A percentile compares a stretch with the other conserved stretches of the same genome.
Evolutionary conservation across 495 filamentous ascomycete genomes (phyloP).

Genomic region (Darksidea phi): DNA sequence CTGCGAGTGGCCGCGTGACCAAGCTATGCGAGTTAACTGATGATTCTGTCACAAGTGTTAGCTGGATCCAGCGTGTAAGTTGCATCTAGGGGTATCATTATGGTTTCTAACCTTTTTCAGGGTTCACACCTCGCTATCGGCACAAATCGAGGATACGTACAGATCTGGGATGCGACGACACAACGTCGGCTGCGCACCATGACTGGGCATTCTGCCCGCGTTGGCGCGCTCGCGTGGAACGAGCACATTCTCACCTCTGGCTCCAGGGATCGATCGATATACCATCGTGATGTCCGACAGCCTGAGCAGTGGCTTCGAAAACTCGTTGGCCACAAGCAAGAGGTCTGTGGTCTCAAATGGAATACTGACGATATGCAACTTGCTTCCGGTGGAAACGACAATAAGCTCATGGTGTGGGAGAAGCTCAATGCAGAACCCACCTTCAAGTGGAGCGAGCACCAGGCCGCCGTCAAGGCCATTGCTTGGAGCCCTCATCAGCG

Average conservation of each 20-base stretch:
- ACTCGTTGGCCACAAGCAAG: slow-evolving; percentile 93
- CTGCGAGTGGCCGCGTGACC: slow-evolving; percentile 76
- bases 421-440: slow-evolving; percentile 81
- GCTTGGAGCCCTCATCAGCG: slow-evolving; percentile 98
- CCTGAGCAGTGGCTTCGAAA: slow-evolving; percentile 84
- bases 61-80: slow-evolving; percentile 83
- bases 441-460: slow-evolving; percentile 90
- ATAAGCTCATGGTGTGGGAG: slow-evolving; percentile 98
- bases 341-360: slow-evolving; percentile 97
- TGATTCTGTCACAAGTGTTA: slow-evolving; percentile 93
- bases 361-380: slow-evolving; percentile 92
- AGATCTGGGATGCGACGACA: slow-evolving; percentile 95
- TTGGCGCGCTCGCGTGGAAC: slow-evolving; percentile 94
- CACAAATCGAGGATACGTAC: slow-evolving; percentile 86
- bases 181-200: slow-evolving; percentile 84
- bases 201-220: slow-evolving; percentile 90
- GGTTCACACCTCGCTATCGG: slow-evolving; percentile 94
- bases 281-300: slow-evolving; percentile 92
- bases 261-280: slow-evolving; percentile 87
- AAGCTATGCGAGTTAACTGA: slow-evolving; percentile 91
- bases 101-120: slow-evolving; percentile 41
- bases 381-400: slow-evolving; percentile 96
- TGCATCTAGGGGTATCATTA: slow-evolving; percentile 12
- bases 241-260: slow-evolving; percentile 96
- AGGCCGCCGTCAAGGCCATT: slow-evolving; percentile 94